phyloP scores from a whole-genome alignment of 108 stramenopile genomes.

The Nannochloropsis gaditana region DNA sequence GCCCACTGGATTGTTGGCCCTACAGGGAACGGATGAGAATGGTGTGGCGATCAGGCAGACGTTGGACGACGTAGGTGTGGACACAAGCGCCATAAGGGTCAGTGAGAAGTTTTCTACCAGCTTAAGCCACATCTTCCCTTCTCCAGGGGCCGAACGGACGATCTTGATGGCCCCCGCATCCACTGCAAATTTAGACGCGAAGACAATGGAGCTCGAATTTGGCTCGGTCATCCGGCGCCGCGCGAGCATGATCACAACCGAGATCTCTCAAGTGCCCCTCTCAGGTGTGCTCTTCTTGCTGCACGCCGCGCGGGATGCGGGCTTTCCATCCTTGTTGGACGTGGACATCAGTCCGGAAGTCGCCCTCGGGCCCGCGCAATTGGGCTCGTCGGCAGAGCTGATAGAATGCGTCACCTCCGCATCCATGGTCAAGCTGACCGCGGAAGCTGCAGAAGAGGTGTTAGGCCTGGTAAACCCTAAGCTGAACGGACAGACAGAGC shows the following conservation, averaged over 20 bases:
- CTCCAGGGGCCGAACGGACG: neutral
- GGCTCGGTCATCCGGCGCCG: slow-evolving; percentile 15
- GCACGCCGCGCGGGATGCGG: neutral
- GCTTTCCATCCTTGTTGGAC: neutral
- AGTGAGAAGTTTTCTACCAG: neutral
- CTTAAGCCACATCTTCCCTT: slow-evolving; percentile 9
- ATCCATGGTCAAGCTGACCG: neutral
- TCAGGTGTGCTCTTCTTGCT: neutral
- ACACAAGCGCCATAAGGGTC: neutral
- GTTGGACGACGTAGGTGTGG: neutral
- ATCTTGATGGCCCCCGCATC: neutral
- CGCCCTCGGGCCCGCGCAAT: neutral
- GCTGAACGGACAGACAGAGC: neutral
- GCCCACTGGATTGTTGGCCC: neutral
- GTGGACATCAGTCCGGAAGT: slow-evolving; percentile 4
- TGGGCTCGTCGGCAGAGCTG: neutral
- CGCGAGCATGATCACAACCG: neutral
- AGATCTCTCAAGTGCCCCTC: neutral
- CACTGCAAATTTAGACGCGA: neutral
- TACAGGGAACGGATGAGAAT: slow-evolving; percentile 11
- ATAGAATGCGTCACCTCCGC: neutral
- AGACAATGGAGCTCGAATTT: slow-evolving; percentile 7
- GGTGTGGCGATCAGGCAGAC: neutral
- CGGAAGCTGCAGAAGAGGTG: neutral
- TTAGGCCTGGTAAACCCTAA: neutral